phyloP scores from a whole-genome alignment of 768 basidiomycete species.

The Tulasnella sp. region DNA sequence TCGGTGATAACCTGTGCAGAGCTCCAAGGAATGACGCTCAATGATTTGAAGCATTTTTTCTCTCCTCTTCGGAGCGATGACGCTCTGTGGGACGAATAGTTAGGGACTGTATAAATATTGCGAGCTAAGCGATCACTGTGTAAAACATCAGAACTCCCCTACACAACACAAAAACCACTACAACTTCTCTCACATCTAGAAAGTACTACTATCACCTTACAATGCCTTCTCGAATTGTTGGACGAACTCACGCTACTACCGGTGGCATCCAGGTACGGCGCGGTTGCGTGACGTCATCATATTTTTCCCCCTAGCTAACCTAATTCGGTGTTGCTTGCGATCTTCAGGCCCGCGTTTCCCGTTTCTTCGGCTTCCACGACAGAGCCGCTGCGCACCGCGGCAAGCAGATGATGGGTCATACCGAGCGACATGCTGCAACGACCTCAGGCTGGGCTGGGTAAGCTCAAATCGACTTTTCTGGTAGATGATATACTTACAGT shows the following conservation, averaged over 20 bases:
- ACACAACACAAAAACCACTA: neutral
- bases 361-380: neutral
- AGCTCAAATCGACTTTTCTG: neutral
- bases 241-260: conserved; percentile 3
- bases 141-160: neutral
- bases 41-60: neutral
- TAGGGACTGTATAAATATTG: neutral
- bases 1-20: neutral
- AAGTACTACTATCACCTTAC: neutral
- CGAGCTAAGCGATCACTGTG: neutral
- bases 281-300: neutral
- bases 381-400: neutral
- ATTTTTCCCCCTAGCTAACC: neutral
- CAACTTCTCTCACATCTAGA: neutral
- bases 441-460: neutral
- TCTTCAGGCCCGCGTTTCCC: neutral
- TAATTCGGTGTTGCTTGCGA: neutral
- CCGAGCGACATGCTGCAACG: neutral
- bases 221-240: conserved; percentile 2
- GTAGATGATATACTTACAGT: neutral
- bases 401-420: neutral
- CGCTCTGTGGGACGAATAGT: neutral
- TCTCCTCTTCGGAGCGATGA: neutral
- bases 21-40: neutral
- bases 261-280: neutral